phyloP scores from a whole-genome alignment of 23 red algal genomes.

The Gracilaria domingensis region DNA sequence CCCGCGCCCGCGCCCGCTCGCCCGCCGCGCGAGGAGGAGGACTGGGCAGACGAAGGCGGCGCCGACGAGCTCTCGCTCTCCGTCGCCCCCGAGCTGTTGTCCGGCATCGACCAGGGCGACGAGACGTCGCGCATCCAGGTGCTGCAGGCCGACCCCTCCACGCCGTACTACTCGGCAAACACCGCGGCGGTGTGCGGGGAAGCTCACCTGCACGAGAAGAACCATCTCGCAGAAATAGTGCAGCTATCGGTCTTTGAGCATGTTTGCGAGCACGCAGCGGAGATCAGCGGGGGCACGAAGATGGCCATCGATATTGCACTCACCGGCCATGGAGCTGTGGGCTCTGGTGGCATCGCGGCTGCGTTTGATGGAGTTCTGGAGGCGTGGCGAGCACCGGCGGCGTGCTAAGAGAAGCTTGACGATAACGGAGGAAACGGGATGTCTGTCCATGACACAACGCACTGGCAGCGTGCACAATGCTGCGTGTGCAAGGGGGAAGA shows the following conservation, averaged over 20 bases:
- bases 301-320: constrained; percentile 45
- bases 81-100: constrained; percentile 20
- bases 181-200: too few relatives aligned
- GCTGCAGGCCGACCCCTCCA: constrained; percentile 81
- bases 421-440: not conserved
- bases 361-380: constrained; percentile 13
- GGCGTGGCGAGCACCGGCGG: constrained; percentile 4
- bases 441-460: not conserved
- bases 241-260: constrained; percentile 52
- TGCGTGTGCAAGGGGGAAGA: too few relatives aligned
- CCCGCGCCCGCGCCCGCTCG: too few relatives aligned
- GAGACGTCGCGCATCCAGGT: constrained; percentile 81
- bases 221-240: constrained; percentile 63
- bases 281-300: constrained; percentile 59
- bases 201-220: constrained; percentile 56
- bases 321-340: not conserved
- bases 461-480: too few relatives aligned
- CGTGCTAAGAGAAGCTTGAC: not conserved
- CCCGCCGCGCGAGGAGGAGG: constrained; percentile 5
- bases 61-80: not conserved
- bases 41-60: constrained; percentile 14
- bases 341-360: constrained; percentile 22
- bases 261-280: too few relatives aligned
- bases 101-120: constrained; percentile 81
- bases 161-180: constrained; percentile 83